These are phyloP conservation scores for Aquilaria malaccensis DNA, from an alignment of 345 rosid species.

Conservation along the genomic window DNA sequence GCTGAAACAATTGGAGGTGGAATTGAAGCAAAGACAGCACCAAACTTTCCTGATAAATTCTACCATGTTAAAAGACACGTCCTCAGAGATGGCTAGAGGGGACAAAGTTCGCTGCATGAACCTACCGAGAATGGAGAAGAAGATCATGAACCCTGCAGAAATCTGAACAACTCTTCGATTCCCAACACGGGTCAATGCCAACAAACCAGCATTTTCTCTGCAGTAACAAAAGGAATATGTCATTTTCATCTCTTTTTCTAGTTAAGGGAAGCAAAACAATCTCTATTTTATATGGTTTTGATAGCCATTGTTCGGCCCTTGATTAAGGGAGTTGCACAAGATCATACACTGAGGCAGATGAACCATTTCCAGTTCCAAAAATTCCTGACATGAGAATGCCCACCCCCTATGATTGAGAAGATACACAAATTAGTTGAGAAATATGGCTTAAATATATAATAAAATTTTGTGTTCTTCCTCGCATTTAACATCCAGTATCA, in stretches of 20 bases:
- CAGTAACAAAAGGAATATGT: slow-evolving; percentile 11
- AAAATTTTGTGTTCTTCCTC: not conserved
- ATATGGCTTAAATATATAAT: too few species aligned
- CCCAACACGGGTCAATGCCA: slow-evolving; percentile 84
- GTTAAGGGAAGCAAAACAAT: not conserved
- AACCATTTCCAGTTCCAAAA: slow-evolving; percentile 93
- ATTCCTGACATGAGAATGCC: slow-evolving; percentile 86
- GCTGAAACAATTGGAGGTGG: slow-evolving; percentile 78
- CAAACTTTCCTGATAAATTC: slow-evolving; percentile 59
- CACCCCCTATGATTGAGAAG: slow-evolving; percentile 54
- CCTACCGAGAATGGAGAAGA: slow-evolving; percentile 86
- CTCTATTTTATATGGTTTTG: not conserved
- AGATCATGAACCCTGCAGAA: slow-evolving; percentile 90
- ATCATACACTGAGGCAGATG: slow-evolving; percentile 83
- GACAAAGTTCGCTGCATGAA: slow-evolving; percentile 2
- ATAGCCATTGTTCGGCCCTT: slow-evolving; percentile 1
- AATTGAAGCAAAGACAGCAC: slow-evolving; percentile 85
- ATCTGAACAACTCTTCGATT: slow-evolving; percentile 94
- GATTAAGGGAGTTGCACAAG: not conserved
- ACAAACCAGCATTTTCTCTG: slow-evolving; percentile 88
- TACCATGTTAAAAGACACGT: not conserved
- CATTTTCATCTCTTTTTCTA: not conserved
- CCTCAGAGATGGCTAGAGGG: not conserved
- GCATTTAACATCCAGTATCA: not conserved
- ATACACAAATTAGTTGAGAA: not conserved